Evolutionary conservation across 768 basidiomycete genomes (phyloP).

Genomic region (Steccherinum ochraceum): DNA sequence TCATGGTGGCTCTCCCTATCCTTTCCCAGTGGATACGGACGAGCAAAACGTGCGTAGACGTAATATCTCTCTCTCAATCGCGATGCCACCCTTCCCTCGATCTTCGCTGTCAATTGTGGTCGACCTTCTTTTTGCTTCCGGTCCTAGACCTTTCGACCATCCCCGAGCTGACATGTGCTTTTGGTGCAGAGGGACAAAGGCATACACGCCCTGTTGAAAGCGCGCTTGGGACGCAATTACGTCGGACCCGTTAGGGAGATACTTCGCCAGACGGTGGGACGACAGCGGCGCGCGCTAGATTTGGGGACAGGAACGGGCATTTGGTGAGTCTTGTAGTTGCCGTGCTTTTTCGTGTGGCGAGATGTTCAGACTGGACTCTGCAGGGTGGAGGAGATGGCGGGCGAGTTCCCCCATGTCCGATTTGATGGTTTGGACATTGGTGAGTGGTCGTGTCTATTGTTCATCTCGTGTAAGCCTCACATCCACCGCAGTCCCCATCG

Average conservation of each 20-base stretch:
- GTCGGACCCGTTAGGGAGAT: conserved; percentile 53
- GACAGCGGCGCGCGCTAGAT: conserved; percentile 55
- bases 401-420: conserved; percentile 51
- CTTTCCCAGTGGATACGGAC: conserved; percentile 62
- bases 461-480: conserved; percentile 7
- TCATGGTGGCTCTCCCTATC: conserved; percentile 45
- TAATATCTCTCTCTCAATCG: neutral
- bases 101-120: conserved; percentile 1
- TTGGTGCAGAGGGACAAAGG: conserved; percentile 43
- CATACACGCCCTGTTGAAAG: conserved; percentile 42
- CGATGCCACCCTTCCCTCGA: neutral
- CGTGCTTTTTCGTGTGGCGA: neutral
- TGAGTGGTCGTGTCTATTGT: conserved; percentile 30
- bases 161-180: neutral
- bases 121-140: neutral
- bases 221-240: conserved; percentile 49
- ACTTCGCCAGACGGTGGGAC: conserved; percentile 34
- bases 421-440: conserved; percentile 77
- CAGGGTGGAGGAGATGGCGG: conserved; percentile 75
- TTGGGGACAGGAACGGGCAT: conserved; percentile 70
- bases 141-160: neutral
- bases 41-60: conserved; percentile 62
- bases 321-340: conserved; percentile 54
- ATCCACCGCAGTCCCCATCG: conserved; percentile 55
- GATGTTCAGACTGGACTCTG: conserved; percentile 10